Percentiles rank a stretch among this genome's conserved stretches.
Evolutionary conservation across 192 early-diverging fungal species (phyloP).

Genomic region (Rhizoclosmatium globosum): DNA sequence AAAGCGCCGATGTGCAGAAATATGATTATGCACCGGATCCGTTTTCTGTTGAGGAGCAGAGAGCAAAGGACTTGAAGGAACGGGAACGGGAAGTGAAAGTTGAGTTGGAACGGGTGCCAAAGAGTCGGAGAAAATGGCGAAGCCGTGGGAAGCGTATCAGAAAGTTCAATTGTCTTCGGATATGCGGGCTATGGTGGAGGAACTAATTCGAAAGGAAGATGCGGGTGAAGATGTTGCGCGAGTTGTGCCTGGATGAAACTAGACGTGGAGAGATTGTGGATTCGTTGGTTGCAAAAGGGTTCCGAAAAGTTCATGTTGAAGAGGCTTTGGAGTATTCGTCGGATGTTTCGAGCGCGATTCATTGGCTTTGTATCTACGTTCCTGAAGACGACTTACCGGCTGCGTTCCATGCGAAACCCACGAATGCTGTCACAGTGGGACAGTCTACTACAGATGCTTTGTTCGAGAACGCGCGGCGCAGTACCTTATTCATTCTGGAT

Average conservation of each 20-base stretch:
- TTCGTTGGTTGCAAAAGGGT: slow-evolving; percentile 67
- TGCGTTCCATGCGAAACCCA: background rate
- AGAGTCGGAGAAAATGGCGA: slow-evolving; percentile 50
- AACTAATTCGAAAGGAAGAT: slow-evolving; percentile 59
- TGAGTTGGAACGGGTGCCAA: slow-evolving; percentile 38
- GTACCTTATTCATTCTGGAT: slow-evolving; percentile 65
- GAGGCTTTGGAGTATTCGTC: slow-evolving; percentile 72
- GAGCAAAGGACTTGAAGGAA: slow-evolving; percentile 53
- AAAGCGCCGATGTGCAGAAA: slow-evolving; percentile 29
- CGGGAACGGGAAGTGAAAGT: slow-evolving; percentile 46
- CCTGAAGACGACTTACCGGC: slow-evolving; percentile 77
- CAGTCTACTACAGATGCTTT: slow-evolving; percentile 59
- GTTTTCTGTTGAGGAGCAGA: slow-evolving; percentile 58
- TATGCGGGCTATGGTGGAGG: slow-evolving; percentile 66
- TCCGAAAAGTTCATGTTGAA: slow-evolving; percentile 70
- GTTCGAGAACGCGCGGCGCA: slow-evolving; percentile 66
- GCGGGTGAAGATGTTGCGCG: no score
- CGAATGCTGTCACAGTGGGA: slow-evolving; percentile 13
- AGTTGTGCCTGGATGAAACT: background rate
- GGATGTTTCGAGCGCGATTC: slow-evolving; percentile 60
- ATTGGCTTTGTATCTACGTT: slow-evolving; percentile 90
- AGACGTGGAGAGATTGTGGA: slow-evolving; percentile 22
- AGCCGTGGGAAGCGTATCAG: slow-evolving; percentile 67
- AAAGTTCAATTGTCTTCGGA: slow-evolving; percentile 76
- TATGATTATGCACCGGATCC: slow-evolving; percentile 81